Conservation (phyloP, 2,329 filamentous ascomycete species). For the Paracorniculantispora psalliotae region DNA sequence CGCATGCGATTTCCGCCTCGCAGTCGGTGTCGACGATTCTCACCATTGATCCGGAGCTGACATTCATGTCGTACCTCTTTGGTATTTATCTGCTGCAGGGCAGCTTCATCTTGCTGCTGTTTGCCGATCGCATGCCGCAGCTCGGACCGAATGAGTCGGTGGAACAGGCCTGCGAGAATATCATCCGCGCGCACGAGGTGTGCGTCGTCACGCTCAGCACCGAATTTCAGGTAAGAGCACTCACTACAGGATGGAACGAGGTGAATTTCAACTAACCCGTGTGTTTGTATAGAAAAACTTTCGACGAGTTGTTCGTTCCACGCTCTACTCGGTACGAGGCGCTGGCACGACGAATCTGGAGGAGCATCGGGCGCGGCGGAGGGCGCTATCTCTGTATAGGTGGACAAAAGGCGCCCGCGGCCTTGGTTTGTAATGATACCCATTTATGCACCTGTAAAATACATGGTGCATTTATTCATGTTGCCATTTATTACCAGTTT, state of each 20-base stretch:
- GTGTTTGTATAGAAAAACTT: slow-evolving; percentile 46
- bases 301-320: slow-evolving; percentile 46
- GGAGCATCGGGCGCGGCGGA: slow-evolving; percentile 39
- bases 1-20: slow-evolving; percentile 42
- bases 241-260: not conserved
- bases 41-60: slow-evolving; percentile 42
- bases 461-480: too few species aligned
- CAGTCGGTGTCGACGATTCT: slow-evolving; percentile 42
- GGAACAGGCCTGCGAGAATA: slow-evolving; percentile 44
- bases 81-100: slow-evolving; percentile 48
- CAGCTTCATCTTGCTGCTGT: slow-evolving; percentile 44
- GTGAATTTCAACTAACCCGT: not conserved
- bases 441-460: too few species aligned
- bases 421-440: slow-evolving; percentile 24
- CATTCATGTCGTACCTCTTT: slow-evolving; percentile 49
- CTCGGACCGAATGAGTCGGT: slow-evolving; percentile 41
- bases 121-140: slow-evolving; percentile 45
- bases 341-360: slow-evolving; percentile 35
- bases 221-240: slow-evolving; percentile 39
- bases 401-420: slow-evolving; percentile 40
- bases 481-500: too few species aligned
- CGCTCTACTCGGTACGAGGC: slow-evolving; percentile 42
- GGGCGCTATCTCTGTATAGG: slow-evolving; percentile 49
- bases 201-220: slow-evolving; percentile 46
- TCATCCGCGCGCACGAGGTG: slow-evolving; percentile 46